phyloP scores from a whole-genome alignment of 1,139 yeast genomes.

The Yamadazyma atmosphaerica region DNA sequence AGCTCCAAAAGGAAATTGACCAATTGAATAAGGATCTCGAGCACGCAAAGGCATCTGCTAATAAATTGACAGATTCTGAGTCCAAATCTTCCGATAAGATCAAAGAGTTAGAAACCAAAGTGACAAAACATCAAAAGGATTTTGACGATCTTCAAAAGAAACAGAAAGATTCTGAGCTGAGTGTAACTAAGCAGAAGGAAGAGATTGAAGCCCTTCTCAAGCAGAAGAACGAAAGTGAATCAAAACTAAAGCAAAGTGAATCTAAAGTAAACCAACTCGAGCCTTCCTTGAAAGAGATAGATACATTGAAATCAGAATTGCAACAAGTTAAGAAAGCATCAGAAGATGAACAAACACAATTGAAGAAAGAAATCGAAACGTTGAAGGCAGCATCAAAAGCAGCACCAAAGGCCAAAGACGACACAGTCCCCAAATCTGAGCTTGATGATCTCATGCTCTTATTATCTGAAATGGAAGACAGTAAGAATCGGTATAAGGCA shows the following conservation, averaged over 20 bases:
- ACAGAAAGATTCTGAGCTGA: constrained; percentile 2
- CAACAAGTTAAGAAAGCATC: constrained; percentile 3
- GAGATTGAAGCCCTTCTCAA: background rate
- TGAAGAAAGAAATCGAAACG: constrained; percentile 11
- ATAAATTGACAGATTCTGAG: constrained; percentile 16
- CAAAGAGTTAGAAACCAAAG: background rate
- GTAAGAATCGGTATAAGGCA: constrained; percentile 57
- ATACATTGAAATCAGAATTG: constrained; percentile 5
- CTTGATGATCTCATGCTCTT: constrained; percentile 75
- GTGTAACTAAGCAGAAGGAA: background rate
- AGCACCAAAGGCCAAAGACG: constrained; percentile 10
- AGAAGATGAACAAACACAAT: constrained; percentile 3
- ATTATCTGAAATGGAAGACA: constrained; percentile 74
- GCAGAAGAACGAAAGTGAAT: background rate
- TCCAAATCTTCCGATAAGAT: background rate
- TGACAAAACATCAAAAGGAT: background rate
- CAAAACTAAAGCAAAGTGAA: background rate
- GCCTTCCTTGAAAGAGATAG: background rate
- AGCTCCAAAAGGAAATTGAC: constrained; percentile 18
- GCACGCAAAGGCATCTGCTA: constrained; percentile 14
- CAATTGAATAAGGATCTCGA: constrained; percentile 13
- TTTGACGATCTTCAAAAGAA: constrained; percentile 3
- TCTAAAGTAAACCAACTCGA: constrained; percentile 4
- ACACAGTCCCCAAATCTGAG: constrained; percentile 56
- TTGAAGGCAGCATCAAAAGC: constrained; percentile 15